A percentile compares a stretch with the other conserved stretches of the same genome.
phyloP scores from a whole-genome alignment of 2,329 filamentous ascomycete genomes.

The Rugonectria rugulosa region DNA sequence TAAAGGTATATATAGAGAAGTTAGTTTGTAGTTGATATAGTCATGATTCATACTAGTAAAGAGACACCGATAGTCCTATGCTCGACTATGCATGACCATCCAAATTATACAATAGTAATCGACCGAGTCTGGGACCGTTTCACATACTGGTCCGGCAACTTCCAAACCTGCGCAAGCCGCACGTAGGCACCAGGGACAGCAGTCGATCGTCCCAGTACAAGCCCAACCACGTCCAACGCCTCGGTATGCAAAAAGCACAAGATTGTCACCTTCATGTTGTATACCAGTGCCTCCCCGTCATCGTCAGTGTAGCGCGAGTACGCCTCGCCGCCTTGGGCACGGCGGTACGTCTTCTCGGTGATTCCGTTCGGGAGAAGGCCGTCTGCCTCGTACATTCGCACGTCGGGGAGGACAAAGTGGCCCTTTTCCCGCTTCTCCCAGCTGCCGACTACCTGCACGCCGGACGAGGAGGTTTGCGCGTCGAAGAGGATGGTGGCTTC shows the following conservation, averaged over 20 bases:
- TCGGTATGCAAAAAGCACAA: conserved; percentile 9
- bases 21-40: too few relatives aligned
- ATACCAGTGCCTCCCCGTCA: background rate
- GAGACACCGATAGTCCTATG: too few relatives aligned
- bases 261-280: conserved; percentile 2
- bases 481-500: background rate
- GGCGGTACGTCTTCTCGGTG: conserved; percentile 3
- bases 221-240: background rate
- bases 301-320: background rate
- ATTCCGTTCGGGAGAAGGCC: background rate
- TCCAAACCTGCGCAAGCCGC: conserved; percentile 8
- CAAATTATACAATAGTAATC: background rate
- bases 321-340: background rate
- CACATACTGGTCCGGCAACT: conserved; percentile 1
- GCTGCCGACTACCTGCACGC: background rate
- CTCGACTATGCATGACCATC: too few relatives aligned
- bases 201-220: conserved; percentile 10
- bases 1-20: too few relatives aligned
- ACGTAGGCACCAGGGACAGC: conserved; percentile 9
- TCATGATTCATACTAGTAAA: too few relatives aligned
- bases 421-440: conserved; percentile 1
- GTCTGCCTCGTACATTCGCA: conserved; percentile 11
- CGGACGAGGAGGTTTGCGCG: background rate
- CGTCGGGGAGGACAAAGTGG: conserved; percentile 4
- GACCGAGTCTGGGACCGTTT: background rate